Base-by-base conservation (phyloP, 2,329 filamentous ascomycete species). In the Knufia fluminis region DNA sequence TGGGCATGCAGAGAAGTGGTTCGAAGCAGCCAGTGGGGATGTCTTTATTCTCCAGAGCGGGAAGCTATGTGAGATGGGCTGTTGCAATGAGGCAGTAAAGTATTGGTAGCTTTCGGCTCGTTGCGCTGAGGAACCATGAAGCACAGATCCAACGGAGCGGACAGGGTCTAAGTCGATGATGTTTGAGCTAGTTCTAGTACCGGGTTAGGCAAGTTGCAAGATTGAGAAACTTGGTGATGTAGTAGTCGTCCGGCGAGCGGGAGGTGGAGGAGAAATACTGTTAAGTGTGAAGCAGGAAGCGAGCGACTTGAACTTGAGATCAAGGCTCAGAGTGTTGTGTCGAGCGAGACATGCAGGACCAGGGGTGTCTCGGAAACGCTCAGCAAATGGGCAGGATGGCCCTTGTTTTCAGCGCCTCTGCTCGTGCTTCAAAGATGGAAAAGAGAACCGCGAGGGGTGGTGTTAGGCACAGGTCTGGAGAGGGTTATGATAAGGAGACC, bases 291-390 rank as follows among this genome's bases (percentile, higher is more conserved):
- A 90, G 28, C 76, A 78, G 2, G 89, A 86, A 14, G 97, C 73
- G 20, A 96, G 71, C 0, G 79, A 78, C 60, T 81, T 80, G 12
- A 83, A 78, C 60, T 81, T 81, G 60, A 92, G 80, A 47, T 80
- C 73, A 54, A 85, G 79, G 0, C 86, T 94, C 65, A 96, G 74
- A 39, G 81, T 80, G 20, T 86, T 84, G 19, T 28, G 9, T 46
- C 83, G 81, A 3, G 85, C 80, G 66, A 96, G 75, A 48, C 45
- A 40, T 14, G 24, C 35, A 48, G 24, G 22, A 40, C 19, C 33
- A 39, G 33, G 33, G 45, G 33, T 39, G 33, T 40, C 33, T 48
- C 45, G 45, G 45, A 48, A 48, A 17, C 7, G 22, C 31, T 31
- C 45, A 48, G 24, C 35, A 28, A 31, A 31, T 40, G 19, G 44